phyloP scores from a whole-genome alignment of 345 rosid genomes.

The Noccaea bulbosa region DNA sequence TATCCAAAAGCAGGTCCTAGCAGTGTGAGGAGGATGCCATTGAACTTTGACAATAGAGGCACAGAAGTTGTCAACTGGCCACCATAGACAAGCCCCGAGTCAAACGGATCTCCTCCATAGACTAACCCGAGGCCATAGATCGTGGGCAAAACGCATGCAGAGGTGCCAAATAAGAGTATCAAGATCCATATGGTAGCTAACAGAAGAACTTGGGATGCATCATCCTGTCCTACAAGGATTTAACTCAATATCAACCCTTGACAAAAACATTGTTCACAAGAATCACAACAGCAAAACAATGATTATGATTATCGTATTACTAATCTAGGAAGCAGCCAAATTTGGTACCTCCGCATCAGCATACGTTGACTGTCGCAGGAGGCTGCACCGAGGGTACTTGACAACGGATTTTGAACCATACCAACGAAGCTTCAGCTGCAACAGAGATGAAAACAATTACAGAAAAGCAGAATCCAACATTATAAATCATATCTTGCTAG shows the following conservation, averaged over 20 bases:
- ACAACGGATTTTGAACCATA: slow-evolving; percentile 91
- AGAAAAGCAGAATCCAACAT: slow-evolving; percentile 6
- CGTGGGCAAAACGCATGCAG: slow-evolving; percentile 60
- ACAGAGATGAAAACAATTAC: background rate
- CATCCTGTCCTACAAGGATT: slow-evolving; percentile 97
- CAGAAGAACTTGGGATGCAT: slow-evolving; percentile 79
- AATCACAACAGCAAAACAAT: background rate
- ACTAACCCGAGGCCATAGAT: slow-evolving; percentile 63
- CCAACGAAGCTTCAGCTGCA: slow-evolving; percentile 79
- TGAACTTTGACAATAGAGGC: slow-evolving; percentile 55
- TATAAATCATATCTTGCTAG: background rate
- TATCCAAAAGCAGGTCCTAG: slow-evolving; percentile 72
- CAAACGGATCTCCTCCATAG: slow-evolving; percentile 60
- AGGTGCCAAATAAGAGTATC: slow-evolving; percentile 73
- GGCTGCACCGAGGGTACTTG: slow-evolving; percentile 97
- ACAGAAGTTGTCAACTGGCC: slow-evolving; percentile 50
- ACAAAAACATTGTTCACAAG: slow-evolving; percentile 17
- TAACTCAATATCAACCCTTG: slow-evolving; percentile 59
- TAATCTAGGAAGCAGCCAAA: background rate
- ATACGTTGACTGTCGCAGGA: slow-evolving; percentile 77
- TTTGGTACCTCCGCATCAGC: slow-evolving; percentile 91
- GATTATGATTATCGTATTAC: no score
- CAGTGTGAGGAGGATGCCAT: slow-evolving; percentile 65
- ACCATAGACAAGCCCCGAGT: slow-evolving; percentile 47
- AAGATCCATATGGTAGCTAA: slow-evolving; percentile 88